Percentiles rank a stretch among this genome's conserved stretches.
These are phyloP conservation scores for Tricladium varicosporioides DNA, from an alignment of 2,329 filamentous ascomycete genomes.

Conservation along the genomic window DNA sequence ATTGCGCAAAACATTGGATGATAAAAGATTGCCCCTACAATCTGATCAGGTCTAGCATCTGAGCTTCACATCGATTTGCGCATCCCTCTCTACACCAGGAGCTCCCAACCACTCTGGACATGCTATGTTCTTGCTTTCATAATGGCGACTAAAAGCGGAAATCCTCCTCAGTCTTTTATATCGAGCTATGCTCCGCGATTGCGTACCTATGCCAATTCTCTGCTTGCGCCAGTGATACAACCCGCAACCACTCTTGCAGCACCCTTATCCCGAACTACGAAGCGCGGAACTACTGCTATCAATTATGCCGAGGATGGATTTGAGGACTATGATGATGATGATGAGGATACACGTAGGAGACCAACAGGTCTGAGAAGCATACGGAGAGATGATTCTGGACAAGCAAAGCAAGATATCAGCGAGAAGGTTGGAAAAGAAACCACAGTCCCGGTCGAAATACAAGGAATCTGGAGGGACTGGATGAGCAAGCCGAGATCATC, in stretches of 20 bases:
- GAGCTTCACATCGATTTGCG: conserved; percentile 5
- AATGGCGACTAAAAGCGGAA: conserved; percentile 29
- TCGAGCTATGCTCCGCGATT: conserved; percentile 90
- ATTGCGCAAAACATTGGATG: neutral
- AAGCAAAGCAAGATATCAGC: conserved; percentile 60
- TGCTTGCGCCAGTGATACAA: conserved; percentile 81
- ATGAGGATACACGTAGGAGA: conserved; percentile 65
- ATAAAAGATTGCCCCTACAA: conserved; percentile 1
- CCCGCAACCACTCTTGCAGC: conserved; percentile 63
- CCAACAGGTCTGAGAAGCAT: conserved; percentile 81
- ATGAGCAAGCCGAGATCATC: conserved; percentile 69
- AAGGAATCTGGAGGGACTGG: conserved; percentile 94
- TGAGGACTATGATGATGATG: conserved; percentile 79
- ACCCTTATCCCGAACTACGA: conserved; percentile 79
- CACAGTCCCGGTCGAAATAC: conserved; percentile 72
- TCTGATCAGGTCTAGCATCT: neutral
- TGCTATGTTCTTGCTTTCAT: conserved; percentile 20
- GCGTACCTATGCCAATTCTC: conserved; percentile 86
- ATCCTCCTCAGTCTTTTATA: conserved; percentile 80
- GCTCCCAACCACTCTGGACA: conserved; percentile 11
- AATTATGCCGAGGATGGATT: conserved; percentile 98
- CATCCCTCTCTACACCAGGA: conserved; percentile 11
- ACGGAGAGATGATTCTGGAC: conserved; percentile 69
- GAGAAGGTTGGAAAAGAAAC: conserved; percentile 86
- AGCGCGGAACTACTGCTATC: conserved; percentile 92